These are phyloP conservation scores for Acanthamoeba quina DNA, from an alignment of 208 protist genomes.

Conservation along the genomic window DNA sequence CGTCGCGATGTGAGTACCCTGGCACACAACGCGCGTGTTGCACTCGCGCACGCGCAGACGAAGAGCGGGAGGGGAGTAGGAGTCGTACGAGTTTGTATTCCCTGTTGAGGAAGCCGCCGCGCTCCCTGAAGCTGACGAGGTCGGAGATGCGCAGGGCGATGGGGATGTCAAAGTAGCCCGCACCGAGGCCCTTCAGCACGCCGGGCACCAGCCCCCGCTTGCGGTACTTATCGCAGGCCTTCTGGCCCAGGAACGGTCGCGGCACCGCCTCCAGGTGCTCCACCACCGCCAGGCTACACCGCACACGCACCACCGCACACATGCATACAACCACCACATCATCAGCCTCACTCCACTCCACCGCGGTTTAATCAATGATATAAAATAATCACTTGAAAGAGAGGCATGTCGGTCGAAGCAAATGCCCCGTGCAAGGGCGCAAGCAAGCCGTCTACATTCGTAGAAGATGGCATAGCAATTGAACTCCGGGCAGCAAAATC, in stretches of 20 bases:
- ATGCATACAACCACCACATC: neutral
- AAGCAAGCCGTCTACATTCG: neutral
- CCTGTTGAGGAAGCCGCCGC: slow-evolving; percentile 38
- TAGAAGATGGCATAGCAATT: neutral
- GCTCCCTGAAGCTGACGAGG: slow-evolving; percentile 41
- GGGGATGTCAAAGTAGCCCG: slow-evolving; percentile 54
- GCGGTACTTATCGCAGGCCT: slow-evolving; percentile 50
- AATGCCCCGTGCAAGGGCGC: no score
- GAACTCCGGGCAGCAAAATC: neutral
- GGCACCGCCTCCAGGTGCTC: slow-evolving; percentile 62
- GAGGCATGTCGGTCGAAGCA: no score
- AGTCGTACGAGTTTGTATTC: slow-evolving; percentile 67
- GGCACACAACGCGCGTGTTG: neutral
- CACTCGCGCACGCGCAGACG: neutral
- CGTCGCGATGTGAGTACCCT: neutral
- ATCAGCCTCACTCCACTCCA: neutral
- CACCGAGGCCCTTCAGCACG: slow-evolving; percentile 1
- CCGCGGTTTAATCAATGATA: neutral
- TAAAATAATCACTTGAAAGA: neutral
- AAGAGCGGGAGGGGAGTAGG: neutral
- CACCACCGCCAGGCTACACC: slow-evolving; percentile 21
- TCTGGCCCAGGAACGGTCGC: slow-evolving; percentile 45
- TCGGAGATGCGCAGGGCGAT: slow-evolving; percentile 60
- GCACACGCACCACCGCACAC: no score
- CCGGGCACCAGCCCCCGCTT: slow-evolving; percentile 40